Evolutionary conservation across 108 stramenopile species (phyloP), one percentile per base, ranked within the genome.

Genomic region (Fistulifera solaris): DNA sequence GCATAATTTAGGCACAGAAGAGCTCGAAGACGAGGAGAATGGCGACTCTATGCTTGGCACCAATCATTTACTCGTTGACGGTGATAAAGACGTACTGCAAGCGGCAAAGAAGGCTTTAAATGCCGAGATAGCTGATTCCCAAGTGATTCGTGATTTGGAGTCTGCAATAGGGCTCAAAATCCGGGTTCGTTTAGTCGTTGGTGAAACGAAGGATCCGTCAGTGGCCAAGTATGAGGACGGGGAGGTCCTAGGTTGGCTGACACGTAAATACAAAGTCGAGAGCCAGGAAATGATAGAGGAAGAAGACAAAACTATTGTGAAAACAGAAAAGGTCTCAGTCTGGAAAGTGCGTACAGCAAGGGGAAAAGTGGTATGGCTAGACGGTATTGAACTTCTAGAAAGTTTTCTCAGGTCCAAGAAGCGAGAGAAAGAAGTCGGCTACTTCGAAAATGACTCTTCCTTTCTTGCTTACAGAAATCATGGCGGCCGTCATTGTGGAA

Each of bases 371-470:
- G 26, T 61, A 21, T 70, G 68, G 68, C 45, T 85, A 11, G 16
- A 64, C 39, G 79, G 70, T 13, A 35, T 19, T 0, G 78, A 83
- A 40, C 27, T 85, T 22, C 40, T 87, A 0, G 70, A 85, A 44
- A 77, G 81, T 17, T 65, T 87, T 12, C 57, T 54, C 31, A 81
- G 89, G 18, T 75, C 63, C 47, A 57, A 56, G 28, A 78, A 73
- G 59, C 76, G 81, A 73, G 66, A 49, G 46, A 69, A 71, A 12
- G 65, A 73, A 42, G 50, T 61, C 21, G 71, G 68, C 12, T 91
- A 91, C 54, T 60, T 73, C 51, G 89, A 91, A 63, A 56, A 81
- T 15, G 85, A 87, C 70, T 74, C 85, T 4, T 63, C 77, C 3
- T 82, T 83, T 46, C 56, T 84, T 24, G 59, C 79, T 11, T 91